These are phyloP conservation scores for Aquilaria sinensis DNA, from an alignment of 345 rosid species.

Conservation along the genomic window DNA sequence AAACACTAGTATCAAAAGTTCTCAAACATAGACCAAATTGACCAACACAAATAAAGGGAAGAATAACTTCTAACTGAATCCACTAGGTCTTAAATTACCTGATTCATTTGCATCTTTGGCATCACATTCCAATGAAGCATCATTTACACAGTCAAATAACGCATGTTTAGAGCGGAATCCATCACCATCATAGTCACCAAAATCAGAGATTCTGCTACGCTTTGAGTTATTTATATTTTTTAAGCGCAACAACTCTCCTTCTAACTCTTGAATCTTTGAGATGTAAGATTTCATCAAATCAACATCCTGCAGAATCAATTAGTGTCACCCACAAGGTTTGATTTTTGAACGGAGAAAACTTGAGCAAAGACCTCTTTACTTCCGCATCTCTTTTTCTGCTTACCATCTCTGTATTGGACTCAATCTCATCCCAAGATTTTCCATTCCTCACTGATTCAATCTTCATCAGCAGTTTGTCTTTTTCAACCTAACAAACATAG, in stretches of 20 bases:
- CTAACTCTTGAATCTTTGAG: constrained; percentile 84
- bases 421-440: constrained; percentile 88
- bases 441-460: constrained; percentile 79
- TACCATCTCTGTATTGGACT: constrained; percentile 50
- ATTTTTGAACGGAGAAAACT: not conserved
- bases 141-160: constrained; percentile 49
- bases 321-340: not conserved
- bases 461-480: constrained; percentile 70
- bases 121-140: constrained; percentile 45
- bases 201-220: constrained; percentile 31
- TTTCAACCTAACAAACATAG: constrained; percentile 58
- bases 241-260: constrained; percentile 64
- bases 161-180: constrained; percentile 42
- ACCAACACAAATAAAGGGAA: too few relatives aligned
- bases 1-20: not conserved
- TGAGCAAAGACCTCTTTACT: constrained; percentile 1
- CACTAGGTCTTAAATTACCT: constrained; percentile 29
- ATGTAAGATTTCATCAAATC: constrained; percentile 67
- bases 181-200: constrained; percentile 40
- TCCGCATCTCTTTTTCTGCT: too few relatives aligned
- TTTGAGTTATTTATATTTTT: constrained; percentile 43
- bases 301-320: constrained; percentile 39
- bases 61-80: not conserved
- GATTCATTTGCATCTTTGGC: constrained; percentile 39
- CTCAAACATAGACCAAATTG: too few relatives aligned